phyloP scores from a whole-genome alignment of 768 basidiomycete genomes.

The Gautieria morchelliformis region DNA sequence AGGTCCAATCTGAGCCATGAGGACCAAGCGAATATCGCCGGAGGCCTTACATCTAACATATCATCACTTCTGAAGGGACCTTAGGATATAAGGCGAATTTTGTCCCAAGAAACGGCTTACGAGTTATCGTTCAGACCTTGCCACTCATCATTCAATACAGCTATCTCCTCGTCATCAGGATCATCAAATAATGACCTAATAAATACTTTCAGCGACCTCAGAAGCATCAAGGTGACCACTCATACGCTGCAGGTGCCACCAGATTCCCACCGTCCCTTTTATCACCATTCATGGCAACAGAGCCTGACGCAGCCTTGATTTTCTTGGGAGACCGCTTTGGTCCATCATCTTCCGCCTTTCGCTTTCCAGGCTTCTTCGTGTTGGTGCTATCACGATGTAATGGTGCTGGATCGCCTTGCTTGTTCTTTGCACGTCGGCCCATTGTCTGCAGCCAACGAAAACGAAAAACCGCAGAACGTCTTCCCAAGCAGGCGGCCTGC shows the following conservation, averaged over 20 bases:
- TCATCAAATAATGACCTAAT: slow-evolving; percentile 37
- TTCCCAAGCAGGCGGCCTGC: too few relatives aligned
- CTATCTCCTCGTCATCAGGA: slow-evolving; percentile 30
- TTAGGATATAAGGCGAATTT: background rate
- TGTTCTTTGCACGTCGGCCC: slow-evolving; percentile 81
- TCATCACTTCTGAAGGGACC: background rate
- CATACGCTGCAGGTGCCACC: slow-evolving; percentile 24
- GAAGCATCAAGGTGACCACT: slow-evolving; percentile 2
- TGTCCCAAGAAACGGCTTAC: background rate
- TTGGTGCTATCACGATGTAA: slow-evolving; percentile 23
- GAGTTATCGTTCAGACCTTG: slow-evolving; percentile 26
- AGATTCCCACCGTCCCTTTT: slow-evolving; percentile 32
- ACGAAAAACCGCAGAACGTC: too few relatives aligned
- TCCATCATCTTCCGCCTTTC: slow-evolving; percentile 46
- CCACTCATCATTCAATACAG: slow-evolving; percentile 20
- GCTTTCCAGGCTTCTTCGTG: slow-evolving; percentile 59
- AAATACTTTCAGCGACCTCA: background rate
- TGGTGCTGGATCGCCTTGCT: slow-evolving; percentile 64
- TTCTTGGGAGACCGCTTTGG: slow-evolving; percentile 36
- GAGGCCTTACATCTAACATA: background rate
- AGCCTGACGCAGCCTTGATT: slow-evolving; percentile 25
- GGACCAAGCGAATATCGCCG: background rate
- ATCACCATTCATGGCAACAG: slow-evolving; percentile 14
- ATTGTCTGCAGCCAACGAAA: slow-evolving; percentile 27
- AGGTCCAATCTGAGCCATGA: background rate